A percentile compares a stretch with the other conserved stretches of the same genome.
These are phyloP conservation scores for Phyllachora maydis DNA, from an alignment of 2,329 filamentous ascomycete genomes.

Conservation along the genomic window DNA sequence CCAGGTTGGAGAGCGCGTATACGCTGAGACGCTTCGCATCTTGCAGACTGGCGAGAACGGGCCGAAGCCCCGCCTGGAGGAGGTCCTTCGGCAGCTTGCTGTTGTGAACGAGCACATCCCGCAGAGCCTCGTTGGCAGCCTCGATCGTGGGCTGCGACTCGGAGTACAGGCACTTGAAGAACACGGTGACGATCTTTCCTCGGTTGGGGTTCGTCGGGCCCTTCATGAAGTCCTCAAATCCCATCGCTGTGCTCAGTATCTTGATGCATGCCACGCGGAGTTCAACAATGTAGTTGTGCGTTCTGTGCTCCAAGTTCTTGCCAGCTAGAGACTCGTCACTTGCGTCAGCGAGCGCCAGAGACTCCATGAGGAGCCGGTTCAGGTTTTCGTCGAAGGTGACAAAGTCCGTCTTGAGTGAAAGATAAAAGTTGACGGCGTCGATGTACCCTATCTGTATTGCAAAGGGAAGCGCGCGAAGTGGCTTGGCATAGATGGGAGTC, in stretches of 20 bases:
- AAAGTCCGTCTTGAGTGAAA: slow-evolving; percentile 74
- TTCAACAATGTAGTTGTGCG: slow-evolving; percentile 84
- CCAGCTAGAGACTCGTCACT: slow-evolving; percentile 80
- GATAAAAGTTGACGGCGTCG: slow-evolving; percentile 88
- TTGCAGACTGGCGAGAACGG: slow-evolving; percentile 90
- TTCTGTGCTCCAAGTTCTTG: slow-evolving; percentile 87
- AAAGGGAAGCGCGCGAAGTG: slow-evolving; percentile 79
- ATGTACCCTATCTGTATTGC: slow-evolving; percentile 95
- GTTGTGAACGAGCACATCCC: slow-evolving; percentile 69
- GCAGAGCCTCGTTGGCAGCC: slow-evolving; percentile 78
- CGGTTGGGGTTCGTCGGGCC: slow-evolving; percentile 45
- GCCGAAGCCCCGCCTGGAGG: slow-evolving; percentile 78
- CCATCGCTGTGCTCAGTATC: slow-evolving; percentile 81
- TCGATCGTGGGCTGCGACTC: slow-evolving; percentile 84
- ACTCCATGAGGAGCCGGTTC: slow-evolving; percentile 81
- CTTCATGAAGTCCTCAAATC: slow-evolving; percentile 77
- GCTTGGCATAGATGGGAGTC: slow-evolving; percentile 89
- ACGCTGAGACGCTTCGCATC: slow-evolving; percentile 81
- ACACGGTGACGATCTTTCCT: slow-evolving; percentile 69
- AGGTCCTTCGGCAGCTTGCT: slow-evolving; percentile 90
- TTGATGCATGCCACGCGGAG: slow-evolving; percentile 85
- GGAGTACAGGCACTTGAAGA: slow-evolving; percentile 94
- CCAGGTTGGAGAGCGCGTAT: slow-evolving; percentile 77
- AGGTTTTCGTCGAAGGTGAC: slow-evolving; percentile 83
- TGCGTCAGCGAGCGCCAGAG: slow-evolving; percentile 79